Percentiles rank a stretch among this genome's conserved stretches.
Evolutionary conservation across 78 protist species (phyloP).

Genomic region (Dictyostelium capitatum): DNA sequence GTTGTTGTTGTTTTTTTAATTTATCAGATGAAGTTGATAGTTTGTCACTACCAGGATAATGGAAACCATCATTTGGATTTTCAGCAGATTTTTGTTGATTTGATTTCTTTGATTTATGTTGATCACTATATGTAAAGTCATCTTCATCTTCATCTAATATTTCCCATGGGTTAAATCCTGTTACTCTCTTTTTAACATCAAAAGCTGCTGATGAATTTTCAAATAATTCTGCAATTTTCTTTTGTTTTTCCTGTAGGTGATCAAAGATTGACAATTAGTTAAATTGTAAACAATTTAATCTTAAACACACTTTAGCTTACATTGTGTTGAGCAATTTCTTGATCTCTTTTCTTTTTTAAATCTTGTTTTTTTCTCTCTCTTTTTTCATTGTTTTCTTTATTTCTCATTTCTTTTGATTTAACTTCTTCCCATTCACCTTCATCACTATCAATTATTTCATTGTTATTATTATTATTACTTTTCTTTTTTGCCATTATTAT

Average conservation of each 20-base stretch:
- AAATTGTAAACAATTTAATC: too few relatives aligned
- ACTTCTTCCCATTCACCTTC: slow-evolving; percentile 38
- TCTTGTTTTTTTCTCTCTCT: slow-evolving; percentile 24
- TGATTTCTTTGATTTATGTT: background rate
- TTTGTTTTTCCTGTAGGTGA: slow-evolving; percentile 44
- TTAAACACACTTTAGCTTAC: too few relatives aligned
- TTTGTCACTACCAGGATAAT: slow-evolving; percentile 7
- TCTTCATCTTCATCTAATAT: slow-evolving; percentile 52
- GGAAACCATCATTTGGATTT: slow-evolving; percentile 19
- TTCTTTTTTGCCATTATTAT: slow-evolving; percentile 11
- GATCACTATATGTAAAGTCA: slow-evolving; percentile 4
- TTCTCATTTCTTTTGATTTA: slow-evolving; percentile 36
- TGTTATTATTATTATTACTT: slow-evolving; percentile 1
- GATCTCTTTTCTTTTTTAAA: slow-evolving; percentile 21
- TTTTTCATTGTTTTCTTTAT: slow-evolving; percentile 1
- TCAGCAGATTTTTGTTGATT: slow-evolving; percentile 3
- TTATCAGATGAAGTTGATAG: background rate
- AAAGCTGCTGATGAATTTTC: slow-evolving; percentile 50
- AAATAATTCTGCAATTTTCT: slow-evolving; percentile 52
- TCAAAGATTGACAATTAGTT: too few relatives aligned
- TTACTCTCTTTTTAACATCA: background rate
- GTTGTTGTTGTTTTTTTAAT: slow-evolving; percentile 1
- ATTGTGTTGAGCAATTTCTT: slow-evolving; percentile 27
- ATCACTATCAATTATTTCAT: slow-evolving; percentile 14
- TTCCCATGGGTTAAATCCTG: slow-evolving; percentile 38